Conservation (phyloP, 306 rosid species). For the Cucumis sativus region DNA sequence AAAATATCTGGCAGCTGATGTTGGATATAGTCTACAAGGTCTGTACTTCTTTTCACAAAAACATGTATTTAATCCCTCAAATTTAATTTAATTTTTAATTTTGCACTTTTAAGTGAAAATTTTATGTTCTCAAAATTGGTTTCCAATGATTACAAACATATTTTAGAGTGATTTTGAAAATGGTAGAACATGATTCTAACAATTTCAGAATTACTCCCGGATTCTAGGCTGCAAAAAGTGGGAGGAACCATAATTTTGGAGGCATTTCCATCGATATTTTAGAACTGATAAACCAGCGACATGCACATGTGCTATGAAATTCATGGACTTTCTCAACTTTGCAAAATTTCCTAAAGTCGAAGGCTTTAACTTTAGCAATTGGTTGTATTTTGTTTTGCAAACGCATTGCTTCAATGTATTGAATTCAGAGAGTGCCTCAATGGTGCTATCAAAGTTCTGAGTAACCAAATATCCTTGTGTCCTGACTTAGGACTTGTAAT, state of each 20-base stretch:
- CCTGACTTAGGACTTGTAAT: too few species aligned
- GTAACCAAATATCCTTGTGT: not conserved
- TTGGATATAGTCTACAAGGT: conserved; percentile 71
- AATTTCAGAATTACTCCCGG: too few species aligned
- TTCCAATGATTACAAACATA: too few species aligned
- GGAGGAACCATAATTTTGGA: not conserved
- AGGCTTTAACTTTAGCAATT: not conserved
- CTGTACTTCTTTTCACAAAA: conserved; percentile 12
- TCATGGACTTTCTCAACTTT: not conserved
- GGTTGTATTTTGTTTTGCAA: not conserved
- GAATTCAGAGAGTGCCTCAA: not conserved
- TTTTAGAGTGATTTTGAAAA: too few species aligned
- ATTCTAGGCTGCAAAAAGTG: not conserved
- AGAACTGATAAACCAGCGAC: not conserved
- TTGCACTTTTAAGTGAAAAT: too few species aligned
- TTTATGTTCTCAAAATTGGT: too few species aligned
- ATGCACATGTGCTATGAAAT: not conserved
- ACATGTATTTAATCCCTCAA: too few species aligned
- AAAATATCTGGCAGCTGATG: conserved; percentile 35
- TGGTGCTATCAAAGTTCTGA: not conserved
- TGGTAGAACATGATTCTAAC: too few species aligned
- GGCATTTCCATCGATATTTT: not conserved
- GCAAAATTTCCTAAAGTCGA: not conserved
- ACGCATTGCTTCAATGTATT: not conserved
- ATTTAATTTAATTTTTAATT: too few species aligned